phyloP scores from a whole-genome alignment of 768 basidiomycete genomes.

The Mycena albidolilacea region DNA sequence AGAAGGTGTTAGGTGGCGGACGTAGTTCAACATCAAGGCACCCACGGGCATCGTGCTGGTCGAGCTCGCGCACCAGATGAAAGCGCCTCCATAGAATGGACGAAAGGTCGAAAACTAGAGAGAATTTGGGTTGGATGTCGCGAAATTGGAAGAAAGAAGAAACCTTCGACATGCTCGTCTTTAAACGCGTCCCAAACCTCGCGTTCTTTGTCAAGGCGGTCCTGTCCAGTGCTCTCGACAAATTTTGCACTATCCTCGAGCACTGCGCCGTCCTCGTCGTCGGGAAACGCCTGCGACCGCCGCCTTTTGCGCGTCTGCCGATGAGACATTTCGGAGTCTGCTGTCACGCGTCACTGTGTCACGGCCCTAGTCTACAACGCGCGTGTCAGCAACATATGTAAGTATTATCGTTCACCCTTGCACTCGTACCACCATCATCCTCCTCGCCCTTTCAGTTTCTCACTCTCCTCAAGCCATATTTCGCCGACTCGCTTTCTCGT shows the following conservation, averaged over 20 bases:
- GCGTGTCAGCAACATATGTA: no score
- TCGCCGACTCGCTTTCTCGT: no score
- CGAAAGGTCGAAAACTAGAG: constrained; percentile 81
- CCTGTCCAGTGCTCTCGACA: constrained; percentile 32
- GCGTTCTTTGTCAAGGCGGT: constrained; percentile 64
- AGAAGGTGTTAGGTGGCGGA: background rate
- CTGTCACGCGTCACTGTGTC: background rate
- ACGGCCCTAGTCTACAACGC: constrained; percentile 44
- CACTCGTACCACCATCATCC: no score
- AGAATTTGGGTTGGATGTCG: constrained; percentile 7
- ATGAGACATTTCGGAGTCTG: background rate
- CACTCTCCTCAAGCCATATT: no score
- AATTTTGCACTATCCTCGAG: constrained; percentile 6
- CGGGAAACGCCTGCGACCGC: constrained; percentile 58
- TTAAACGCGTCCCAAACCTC: constrained; percentile 82
- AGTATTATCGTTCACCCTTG: no score
- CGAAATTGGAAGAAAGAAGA: background rate
- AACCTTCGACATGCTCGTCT: constrained; percentile 85
- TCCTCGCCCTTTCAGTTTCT: no score
- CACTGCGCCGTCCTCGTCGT: constrained; percentile 41
- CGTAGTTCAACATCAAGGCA: background rate
- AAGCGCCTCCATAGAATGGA: constrained; percentile 81
- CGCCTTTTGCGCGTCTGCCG: constrained; percentile 60
- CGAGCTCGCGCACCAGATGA: constrained; percentile 79
- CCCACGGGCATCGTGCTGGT: constrained; percentile 61